Evolutionary conservation across 805 yeast genomes (phyloP), one percentile per base, ranked within the genome.

Genomic region (Kluyveromyces dobzhanskii): DNA sequence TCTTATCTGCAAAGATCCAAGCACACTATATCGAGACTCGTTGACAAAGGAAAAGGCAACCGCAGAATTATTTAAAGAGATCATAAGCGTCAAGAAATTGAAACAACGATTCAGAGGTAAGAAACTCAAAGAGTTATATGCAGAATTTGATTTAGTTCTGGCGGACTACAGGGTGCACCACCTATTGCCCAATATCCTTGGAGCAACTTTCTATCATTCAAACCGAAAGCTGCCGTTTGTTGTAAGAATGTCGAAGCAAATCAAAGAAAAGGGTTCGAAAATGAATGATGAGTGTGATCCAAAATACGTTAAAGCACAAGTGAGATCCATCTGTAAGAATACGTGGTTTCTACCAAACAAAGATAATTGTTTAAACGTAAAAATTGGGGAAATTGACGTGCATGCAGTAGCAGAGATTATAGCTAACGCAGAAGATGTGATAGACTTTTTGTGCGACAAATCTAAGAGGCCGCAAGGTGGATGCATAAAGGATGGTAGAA

Each of bases 1-100:
- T 3, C 64, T 85, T 14, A 69, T 85, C 11, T 80, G 90, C 7
- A 83, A 80, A 46, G 92, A 85, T 51, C 88, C 90, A 1, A 73
- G 80, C 4, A 64, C 72, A 4, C 65, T 68, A 5, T 83, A 76
- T 49, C 65, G 77, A 26, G 65, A 64, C 9, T 66, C 69, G 4
- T 54, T 83, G 4, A 64, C 60, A 21, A 69, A 70, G 41, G 75
- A 67, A 13, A 64, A 76, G 1, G 67, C 72, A 1, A 78, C 87
- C 0, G 75, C 77, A 38, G 83, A 80, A 41, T 45, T 66, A 28
- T 81, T 84, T 56, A 70, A 71, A 32, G 76, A 76, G 21, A 75
- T 85, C 17, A 62, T 76, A 14, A 70, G 85, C 11, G 64, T 80
- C 35, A 75, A 73, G 45, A 78, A 72, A 46, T 56, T 80, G 40